Conservation (phyloP, 805 yeast species). For the Hanseniaspora occidentalis region DNA sequence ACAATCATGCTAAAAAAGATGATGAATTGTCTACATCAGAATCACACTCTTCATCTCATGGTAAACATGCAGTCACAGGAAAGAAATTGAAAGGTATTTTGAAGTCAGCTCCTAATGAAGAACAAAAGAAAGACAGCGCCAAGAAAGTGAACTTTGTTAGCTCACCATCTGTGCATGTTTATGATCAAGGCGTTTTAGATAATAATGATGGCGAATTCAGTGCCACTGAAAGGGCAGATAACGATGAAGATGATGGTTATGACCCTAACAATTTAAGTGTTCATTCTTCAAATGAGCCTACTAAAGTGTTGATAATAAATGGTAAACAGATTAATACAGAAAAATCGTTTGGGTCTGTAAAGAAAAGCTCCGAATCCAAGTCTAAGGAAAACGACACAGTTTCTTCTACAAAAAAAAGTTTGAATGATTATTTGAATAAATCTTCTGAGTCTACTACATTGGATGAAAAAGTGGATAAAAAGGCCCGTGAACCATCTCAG, state of each 20-base stretch:
- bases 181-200: neutral
- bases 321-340: neutral
- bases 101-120: neutral
- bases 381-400: neutral
- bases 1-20: neutral
- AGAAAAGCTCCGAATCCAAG: neutral
- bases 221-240: too few relatives aligned
- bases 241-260: neutral
- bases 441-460: too few relatives aligned
- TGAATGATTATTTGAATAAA: neutral
- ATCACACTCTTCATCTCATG: neutral
- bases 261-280: neutral
- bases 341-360: neutral
- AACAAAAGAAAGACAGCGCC: neutral
- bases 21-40: slow-evolving; percentile 1
- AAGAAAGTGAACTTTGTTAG: slow-evolving; percentile 3
- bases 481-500: too few relatives aligned
- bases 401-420: neutral
- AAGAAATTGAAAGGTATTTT: slow-evolving; percentile 1
- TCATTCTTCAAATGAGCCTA: neutral
- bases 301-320: neutral
- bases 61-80: neutral
- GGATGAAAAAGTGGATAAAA: neutral
- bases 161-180: neutral
- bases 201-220: too few relatives aligned